Evolutionary conservation across 2,329 filamentous ascomycete species (phyloP).

Genomic region (Talaromyces sp.): DNA sequence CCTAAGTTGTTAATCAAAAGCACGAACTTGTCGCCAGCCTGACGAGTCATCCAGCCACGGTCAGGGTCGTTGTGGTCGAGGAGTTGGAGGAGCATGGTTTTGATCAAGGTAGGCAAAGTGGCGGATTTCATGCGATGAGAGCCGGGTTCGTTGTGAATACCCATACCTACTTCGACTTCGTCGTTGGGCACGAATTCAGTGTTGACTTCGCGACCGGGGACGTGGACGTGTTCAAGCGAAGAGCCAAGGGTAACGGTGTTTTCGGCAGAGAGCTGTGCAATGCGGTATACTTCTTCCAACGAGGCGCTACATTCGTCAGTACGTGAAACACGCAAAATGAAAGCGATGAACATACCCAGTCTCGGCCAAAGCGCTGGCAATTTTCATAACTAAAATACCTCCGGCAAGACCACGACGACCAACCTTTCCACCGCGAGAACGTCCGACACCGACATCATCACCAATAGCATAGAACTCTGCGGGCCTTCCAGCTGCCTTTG

Average conservation of each 20-base stretch:
- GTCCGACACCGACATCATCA: constrained; percentile 87
- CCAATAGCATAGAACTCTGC: constrained; percentile 89
- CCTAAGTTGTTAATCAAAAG: constrained; percentile 68
- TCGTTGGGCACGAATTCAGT: constrained; percentile 47
- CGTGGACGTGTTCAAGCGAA: constrained; percentile 86
- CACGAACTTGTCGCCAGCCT: constrained; percentile 58
- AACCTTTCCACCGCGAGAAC: constrained; percentile 81
- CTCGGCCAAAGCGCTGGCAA: constrained; percentile 77
- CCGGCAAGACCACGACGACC: constrained; percentile 87
- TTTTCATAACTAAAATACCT: constrained; percentile 87
- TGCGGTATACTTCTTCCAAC: constrained; percentile 67
- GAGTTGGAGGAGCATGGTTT: constrained; percentile 63
- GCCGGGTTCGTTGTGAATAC: constrained; percentile 65
- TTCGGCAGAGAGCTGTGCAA: constrained; percentile 67
- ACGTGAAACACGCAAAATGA: not conserved
- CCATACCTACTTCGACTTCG: constrained; percentile 68
- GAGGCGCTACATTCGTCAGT: constrained; percentile 35
- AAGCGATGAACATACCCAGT: constrained; percentile 49
- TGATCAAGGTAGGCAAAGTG: constrained; percentile 50
- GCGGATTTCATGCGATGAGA: constrained; percentile 48
- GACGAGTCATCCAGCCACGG: constrained; percentile 58
- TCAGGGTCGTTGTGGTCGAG: constrained; percentile 61
- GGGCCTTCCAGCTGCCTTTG: constrained; percentile 69
- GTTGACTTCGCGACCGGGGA: constrained; percentile 65
- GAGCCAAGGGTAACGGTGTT: constrained; percentile 84